Base-by-base conservation (phyloP, 139 green algal genomes). In the Chlorella ohadii region DNA sequence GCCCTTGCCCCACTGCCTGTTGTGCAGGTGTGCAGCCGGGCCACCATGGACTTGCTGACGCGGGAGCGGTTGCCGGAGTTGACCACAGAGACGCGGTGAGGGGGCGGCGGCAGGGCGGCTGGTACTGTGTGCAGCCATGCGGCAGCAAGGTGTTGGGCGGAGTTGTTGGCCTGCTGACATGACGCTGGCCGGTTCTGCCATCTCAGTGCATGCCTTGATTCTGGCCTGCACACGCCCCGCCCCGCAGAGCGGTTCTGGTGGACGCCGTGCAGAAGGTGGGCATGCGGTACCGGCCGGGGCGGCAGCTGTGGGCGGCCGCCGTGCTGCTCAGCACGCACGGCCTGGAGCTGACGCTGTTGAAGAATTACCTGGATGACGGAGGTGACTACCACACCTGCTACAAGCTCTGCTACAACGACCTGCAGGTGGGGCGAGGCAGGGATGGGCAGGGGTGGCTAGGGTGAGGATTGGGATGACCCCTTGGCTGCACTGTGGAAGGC, bases 361-460 rank as follows among this genome's bases (percentile, higher is more conserved):
- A 94, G 67, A 85, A 79, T 33, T 86, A 87, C 31, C 66, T 93
- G 38, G 88, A 93, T 74, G 86, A 92, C 36, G 89, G 90, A 0
- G 90, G 87, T 1, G 89, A 93, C 83, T 93, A 93, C 82, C 90
- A 94, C 81, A 91, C 87, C 33, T 86, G 87, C 66, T 93, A 91
- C 85, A 94, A 94, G 82, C 84, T 94, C 27, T 27, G 88, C 7
- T 93, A 92, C 87, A 72, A 89, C 63, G 91, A 94, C 81, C 81
- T 94, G n/a, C 88, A 92, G 77, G 82, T 87, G 72, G 36, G 79
- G 36, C n/a, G 17, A 66, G 36, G 31, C 17, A 36, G 61, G 33
- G 38, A 36, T 28, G 57, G 36, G 44, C 27, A 19, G 12, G 38
- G 47, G 12, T 1, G 12, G 39, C 0, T 68, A 17, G 23, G 41